Evolutionary conservation across 805 yeast genomes (phyloP).

Genomic region (Myxozyma udenii): DNA sequence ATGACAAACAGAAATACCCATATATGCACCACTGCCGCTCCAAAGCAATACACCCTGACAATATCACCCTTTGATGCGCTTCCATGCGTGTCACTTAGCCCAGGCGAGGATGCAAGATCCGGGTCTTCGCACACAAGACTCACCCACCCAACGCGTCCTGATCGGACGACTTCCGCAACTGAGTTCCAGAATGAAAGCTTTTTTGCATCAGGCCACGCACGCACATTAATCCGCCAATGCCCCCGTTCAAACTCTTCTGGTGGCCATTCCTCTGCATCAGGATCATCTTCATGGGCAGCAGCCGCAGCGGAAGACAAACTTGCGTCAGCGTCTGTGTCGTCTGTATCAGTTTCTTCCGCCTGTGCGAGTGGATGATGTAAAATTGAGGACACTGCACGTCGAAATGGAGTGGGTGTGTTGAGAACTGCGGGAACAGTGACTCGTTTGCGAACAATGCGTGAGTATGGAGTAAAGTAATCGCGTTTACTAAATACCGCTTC

Average conservation of each 20-base stretch:
- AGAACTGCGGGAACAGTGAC: background rate
- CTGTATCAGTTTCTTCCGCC: too few species aligned
- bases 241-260: slow-evolving; percentile 19
- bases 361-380: too few species aligned
- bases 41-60: slow-evolving; percentile 20
- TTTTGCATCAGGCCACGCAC: slow-evolving; percentile 9
- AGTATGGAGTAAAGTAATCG: slow-evolving; percentile 11
- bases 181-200: slow-evolving; percentile 17
- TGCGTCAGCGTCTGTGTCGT: too few species aligned
- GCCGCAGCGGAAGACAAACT: too few species aligned
- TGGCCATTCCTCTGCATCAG: slow-evolving; percentile 5
- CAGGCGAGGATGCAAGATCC: background rate
- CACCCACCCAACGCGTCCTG: slow-evolving; percentile 19
- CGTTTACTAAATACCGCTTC: slow-evolving; percentile 6
- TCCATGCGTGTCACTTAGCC: background rate
- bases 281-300: background rate
- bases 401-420: too few species aligned
- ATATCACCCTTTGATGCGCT: slow-evolving; percentile 3
- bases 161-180: slow-evolving; percentile 6
- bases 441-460: slow-evolving; percentile 4
- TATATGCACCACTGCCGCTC: slow-evolving; percentile 19
- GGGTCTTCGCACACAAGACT: slow-evolving; percentile 5
- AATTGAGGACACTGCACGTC: too few species aligned
- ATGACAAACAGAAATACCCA: slow-evolving; percentile 21
- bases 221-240: slow-evolving; percentile 15